phyloP scores from a whole-genome alignment of 352 stramenopile species.

The Globisporangium rhizosaccharum region DNA sequence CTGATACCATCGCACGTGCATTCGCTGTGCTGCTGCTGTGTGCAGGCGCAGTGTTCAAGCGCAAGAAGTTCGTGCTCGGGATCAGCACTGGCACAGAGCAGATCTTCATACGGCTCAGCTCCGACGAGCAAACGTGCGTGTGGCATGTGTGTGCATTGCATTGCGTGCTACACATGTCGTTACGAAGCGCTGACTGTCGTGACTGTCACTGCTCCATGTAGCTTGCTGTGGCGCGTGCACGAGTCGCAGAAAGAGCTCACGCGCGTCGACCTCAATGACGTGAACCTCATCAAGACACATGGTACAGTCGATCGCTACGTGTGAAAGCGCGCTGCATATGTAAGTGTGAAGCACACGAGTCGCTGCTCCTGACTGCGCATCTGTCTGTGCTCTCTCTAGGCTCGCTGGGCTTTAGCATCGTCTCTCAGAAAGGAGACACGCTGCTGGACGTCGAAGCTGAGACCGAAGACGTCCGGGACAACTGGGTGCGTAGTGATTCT shows the following conservation, averaged over 20 bases:
- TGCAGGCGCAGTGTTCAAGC: conserved; percentile 57
- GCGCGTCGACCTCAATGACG: conserved; percentile 41
- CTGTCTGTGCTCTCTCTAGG: conserved; percentile 15
- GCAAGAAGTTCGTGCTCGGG: conserved; percentile 73
- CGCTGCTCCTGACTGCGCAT: background rate
- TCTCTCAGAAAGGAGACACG: conserved; percentile 51
- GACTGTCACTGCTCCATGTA: conserved; percentile 10
- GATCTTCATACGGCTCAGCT: conserved; percentile 56
- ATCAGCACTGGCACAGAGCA: conserved; percentile 56
- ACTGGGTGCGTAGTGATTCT: conserved; percentile 38
- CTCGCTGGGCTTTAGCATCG: conserved; percentile 37
- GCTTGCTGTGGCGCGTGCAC: conserved; percentile 64
- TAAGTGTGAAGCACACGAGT: background rate
- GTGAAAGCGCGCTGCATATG: background rate
- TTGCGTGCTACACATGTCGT: too few species aligned
- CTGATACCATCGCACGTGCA: background rate
- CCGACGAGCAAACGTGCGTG: conserved; percentile 50
- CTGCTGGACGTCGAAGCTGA: conserved; percentile 74
- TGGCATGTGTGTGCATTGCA: background rate
- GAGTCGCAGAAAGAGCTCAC: conserved; percentile 43
- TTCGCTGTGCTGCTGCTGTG: background rate
- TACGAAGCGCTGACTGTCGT: background rate
- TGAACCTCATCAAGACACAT: conserved; percentile 52
- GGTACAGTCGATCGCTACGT: conserved; percentile 13
- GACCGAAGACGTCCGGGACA: conserved; percentile 47